Evolutionary conservation across 2,329 filamentous ascomycete genomes (phyloP).

Genomic region (Arachnomyces sp.): DNA sequence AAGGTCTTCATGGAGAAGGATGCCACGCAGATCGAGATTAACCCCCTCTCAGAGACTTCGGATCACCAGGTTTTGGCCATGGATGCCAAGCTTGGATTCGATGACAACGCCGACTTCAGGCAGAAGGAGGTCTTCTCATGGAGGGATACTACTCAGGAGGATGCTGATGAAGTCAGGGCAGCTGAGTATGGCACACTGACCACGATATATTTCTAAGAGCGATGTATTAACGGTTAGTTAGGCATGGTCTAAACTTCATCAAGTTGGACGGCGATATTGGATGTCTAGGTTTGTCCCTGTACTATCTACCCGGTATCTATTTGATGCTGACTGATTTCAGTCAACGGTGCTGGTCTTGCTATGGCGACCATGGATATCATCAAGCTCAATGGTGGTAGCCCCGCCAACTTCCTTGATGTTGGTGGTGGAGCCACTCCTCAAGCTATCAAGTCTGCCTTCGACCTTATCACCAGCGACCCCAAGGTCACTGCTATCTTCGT

Average conservation of each 20-base stretch:
- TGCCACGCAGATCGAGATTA: constrained; percentile 99
- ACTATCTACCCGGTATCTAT: background rate
- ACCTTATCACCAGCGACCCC: constrained; percentile 95
- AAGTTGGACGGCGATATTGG: constrained; percentile 99
- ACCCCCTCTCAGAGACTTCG: constrained; percentile 94
- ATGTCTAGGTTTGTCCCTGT: constrained; percentile 53
- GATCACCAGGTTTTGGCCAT: constrained; percentile 98
- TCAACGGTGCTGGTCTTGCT: constrained; percentile 97
- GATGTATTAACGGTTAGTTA: constrained; percentile 12
- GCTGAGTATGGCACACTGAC: constrained; percentile 55
- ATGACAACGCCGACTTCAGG: constrained; percentile 97
- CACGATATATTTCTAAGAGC: background rate
- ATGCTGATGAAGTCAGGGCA: constrained; percentile 94
- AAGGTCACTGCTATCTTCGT: constrained; percentile 99
- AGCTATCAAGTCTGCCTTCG: constrained; percentile 94
- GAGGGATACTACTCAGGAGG: constrained; percentile 93
- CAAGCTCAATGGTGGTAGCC: constrained; percentile 93
- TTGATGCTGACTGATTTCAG: constrained; percentile 28
- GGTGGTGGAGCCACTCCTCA: constrained; percentile 94
- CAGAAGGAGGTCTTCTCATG: constrained; percentile 93
- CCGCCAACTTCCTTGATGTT: constrained; percentile 98
- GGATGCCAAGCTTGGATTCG: constrained; percentile 98
- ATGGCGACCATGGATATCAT: constrained; percentile 99
- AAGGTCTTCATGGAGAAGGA: constrained; percentile 98
- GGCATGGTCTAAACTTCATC: constrained; percentile 90